Percentiles rank a stretch among this genome's conserved stretches.
These are phyloP conservation scores for Cyamopsis tetragonoloba DNA, from an alignment of 306 rosid species.

Conservation along the genomic window DNA sequence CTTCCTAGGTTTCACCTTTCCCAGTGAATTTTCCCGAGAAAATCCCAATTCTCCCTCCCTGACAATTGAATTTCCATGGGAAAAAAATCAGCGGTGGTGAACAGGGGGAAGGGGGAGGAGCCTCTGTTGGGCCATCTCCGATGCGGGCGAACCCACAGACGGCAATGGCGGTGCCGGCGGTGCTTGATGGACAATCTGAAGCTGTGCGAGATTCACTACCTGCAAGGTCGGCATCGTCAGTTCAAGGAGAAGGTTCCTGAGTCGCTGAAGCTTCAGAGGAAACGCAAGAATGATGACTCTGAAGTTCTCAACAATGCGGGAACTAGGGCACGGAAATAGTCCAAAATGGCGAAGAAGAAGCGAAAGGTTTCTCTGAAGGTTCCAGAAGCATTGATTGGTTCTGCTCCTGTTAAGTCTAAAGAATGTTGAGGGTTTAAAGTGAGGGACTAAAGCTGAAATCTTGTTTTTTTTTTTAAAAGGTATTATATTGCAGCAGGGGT, in stretches of 20 bases:
- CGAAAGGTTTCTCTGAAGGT: conserved; percentile 37
- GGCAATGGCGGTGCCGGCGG: conserved; percentile 93
- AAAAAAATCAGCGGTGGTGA: conserved; percentile 17
- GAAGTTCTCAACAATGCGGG: conserved; percentile 32
- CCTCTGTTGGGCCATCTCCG: conserved; percentile 71
- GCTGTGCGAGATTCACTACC: conserved; percentile 95
- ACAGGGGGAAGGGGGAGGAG: conserved; percentile 32
- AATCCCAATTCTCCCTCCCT: conserved; percentile 19
- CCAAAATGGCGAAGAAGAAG: conserved; percentile 51
- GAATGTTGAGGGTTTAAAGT: no score
- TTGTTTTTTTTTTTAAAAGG: no score
- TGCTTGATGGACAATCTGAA: conserved; percentile 73
- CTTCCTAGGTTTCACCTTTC: conserved; percentile 19
- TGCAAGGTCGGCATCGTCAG: conserved; percentile 96
- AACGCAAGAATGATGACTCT: conserved; percentile 32
- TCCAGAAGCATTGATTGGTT: conserved; percentile 37
- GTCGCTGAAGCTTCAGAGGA: conserved; percentile 73
- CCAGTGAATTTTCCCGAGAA: conserved; percentile 29
- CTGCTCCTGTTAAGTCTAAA: no score
- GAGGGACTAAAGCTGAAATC: no score
- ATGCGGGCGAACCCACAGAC: conserved; percentile 86
- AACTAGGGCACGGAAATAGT: conserved; percentile 58
- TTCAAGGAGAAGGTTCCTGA: conserved; percentile 87
- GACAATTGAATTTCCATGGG: not conserved
- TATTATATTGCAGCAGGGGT: no score